Percentiles rank a stretch among this genome's conserved stretches.
phyloP scores from a whole-genome alignment of 2,329 filamentous ascomycete species.

The Diaporthe sp. region DNA sequence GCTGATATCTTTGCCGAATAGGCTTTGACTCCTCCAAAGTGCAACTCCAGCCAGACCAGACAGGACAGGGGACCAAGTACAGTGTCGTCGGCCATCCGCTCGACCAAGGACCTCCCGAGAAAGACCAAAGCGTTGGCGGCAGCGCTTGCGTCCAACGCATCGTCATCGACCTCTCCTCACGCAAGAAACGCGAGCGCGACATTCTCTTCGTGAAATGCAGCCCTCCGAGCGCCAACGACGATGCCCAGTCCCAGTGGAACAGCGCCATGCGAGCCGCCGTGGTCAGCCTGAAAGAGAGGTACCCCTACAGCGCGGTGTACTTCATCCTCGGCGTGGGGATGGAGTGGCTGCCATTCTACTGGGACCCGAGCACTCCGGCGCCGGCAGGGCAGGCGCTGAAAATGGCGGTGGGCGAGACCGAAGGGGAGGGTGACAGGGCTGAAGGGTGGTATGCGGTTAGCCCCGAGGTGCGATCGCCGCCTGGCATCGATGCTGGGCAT shows the following conservation, averaged over 20 bases:
- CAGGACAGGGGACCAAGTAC: background rate
- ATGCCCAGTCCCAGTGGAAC: background rate
- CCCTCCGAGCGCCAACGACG: background rate
- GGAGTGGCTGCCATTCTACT: slow-evolving; percentile 7
- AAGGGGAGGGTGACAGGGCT: background rate
- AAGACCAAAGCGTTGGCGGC: background rate
- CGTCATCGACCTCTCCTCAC: background rate
- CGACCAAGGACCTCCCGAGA: background rate
- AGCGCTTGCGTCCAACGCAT: background rate
- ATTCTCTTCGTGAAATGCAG: background rate
- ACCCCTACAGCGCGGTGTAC: background rate
- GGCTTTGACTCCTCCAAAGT: background rate
- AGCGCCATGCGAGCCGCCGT: background rate
- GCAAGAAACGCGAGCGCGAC: background rate
- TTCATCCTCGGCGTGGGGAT: background rate
- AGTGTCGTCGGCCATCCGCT: no score
- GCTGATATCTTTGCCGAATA: background rate
- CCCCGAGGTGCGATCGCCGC: background rate
- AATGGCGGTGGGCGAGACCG: background rate
- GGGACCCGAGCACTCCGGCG: background rate
- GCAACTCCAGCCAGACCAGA: background rate
- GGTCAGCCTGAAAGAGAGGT: background rate
- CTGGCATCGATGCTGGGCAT: background rate
- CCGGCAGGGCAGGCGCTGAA: background rate
- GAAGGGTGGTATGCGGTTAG: background rate